Evolutionary conservation across 228 moss, liverwort and hornwort genomes (phyloP).

Genomic region (Sphagnum fallax): DNA sequence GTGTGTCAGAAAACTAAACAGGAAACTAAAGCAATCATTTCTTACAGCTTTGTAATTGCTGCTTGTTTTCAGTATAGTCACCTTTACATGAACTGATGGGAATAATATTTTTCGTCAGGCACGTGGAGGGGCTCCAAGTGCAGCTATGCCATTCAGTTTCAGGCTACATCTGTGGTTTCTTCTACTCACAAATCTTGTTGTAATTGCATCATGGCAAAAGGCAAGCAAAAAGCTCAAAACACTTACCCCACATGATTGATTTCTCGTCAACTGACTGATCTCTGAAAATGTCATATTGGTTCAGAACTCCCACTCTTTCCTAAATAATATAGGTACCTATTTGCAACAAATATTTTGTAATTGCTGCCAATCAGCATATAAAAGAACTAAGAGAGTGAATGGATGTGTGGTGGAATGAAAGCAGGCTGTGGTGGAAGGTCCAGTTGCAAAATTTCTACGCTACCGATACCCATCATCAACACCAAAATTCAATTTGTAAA

Average conservation of each 20-base stretch:
- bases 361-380: background rate
- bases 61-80: no score
- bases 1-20: background rate
- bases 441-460: conserved; percentile 17
- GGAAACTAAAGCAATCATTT: background rate
- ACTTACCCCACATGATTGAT: background rate
- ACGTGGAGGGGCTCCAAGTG: conserved; percentile 34
- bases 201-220: conserved; percentile 35
- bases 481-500: conserved; percentile 18
- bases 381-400: background rate
- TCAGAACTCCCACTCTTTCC: background rate
- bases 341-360: background rate
- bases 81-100: background rate
- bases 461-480: conserved; percentile 14
- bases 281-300: background rate
- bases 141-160: conserved; percentile 32
- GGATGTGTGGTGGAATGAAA: background rate
- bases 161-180: conserved; percentile 33
- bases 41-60: no score
- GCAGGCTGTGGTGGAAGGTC: conserved; percentile 48
- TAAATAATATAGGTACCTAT: background rate
- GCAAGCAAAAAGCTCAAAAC: conserved; percentile 7
- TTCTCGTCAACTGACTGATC: background rate
- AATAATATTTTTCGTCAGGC: conserved; percentile 3
- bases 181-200: conserved; percentile 18